These are phyloP conservation scores for Solanum chiquidenum DNA, from an alignment of 257 asterid species.

Conservation along the genomic window DNA sequence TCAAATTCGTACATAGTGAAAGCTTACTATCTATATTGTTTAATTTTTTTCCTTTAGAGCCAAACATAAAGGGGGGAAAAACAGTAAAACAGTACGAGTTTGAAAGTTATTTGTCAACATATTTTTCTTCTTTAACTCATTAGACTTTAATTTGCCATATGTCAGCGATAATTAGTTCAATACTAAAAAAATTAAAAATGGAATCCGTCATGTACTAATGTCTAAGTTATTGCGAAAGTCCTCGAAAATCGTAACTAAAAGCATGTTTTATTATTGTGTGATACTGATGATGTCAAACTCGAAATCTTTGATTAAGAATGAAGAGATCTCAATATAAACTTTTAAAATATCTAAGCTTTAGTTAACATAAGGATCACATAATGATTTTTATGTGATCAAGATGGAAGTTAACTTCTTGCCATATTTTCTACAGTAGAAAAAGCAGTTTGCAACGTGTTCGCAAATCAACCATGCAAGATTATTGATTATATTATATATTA, in stretches of 20 bases:
- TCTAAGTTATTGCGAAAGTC: background rate
- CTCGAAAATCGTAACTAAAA: background rate
- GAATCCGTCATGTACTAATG: fast-evolving
- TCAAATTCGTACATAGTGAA: background rate
- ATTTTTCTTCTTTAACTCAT: background rate
- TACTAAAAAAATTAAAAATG: background rate
- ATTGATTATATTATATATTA: background rate
- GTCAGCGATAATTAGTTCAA: background rate
- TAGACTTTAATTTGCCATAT: background rate
- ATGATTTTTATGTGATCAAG: background rate
- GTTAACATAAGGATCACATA: background rate
- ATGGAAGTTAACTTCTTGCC: background rate
- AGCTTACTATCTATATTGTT: background rate
- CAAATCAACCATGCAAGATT: background rate
- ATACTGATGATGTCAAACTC: background rate
- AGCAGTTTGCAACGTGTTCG: background rate
- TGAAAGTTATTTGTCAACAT: too few species aligned
- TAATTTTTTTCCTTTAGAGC: background rate
- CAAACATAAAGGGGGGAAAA: background rate
- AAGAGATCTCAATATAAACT: background rate
- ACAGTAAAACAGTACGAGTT: background rate
- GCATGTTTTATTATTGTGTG: background rate
- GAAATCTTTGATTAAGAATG: too few species aligned
- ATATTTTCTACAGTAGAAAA: background rate
- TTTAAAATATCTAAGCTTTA: background rate